These are phyloP conservation scores for Suillus subluteus DNA, from an alignment of 768 basidiomycete genomes.

Conservation along the genomic window DNA sequence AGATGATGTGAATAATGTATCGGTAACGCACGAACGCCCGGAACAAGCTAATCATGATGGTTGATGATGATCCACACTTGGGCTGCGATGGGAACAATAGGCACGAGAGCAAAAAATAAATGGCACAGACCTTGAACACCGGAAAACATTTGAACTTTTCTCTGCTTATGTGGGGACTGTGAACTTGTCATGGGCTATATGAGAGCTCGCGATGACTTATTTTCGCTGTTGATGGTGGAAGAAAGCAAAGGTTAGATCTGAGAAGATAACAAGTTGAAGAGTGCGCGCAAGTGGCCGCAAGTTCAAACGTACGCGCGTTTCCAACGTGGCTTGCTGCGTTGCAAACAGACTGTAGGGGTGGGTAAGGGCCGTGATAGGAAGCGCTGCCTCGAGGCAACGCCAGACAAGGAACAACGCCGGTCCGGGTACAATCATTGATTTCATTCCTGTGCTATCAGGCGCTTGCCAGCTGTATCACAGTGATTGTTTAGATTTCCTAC, in stretches of 20 bases:
- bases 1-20: conserved; percentile 32
- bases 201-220: conserved; percentile 22
- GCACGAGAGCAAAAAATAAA: conserved; percentile 25
- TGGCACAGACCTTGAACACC: conserved; percentile 49
- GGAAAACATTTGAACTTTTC: conserved; percentile 54
- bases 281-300: background rate
- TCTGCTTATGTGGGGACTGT: conserved; percentile 58
- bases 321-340: conserved; percentile 61
- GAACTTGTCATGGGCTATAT: conserved; percentile 54
- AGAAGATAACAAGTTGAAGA: conserved; percentile 30
- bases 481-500: conserved; percentile 13
- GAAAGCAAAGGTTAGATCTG: conserved; percentile 37
- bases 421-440: conserved; percentile 13
- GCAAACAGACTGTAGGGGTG: conserved; percentile 55
- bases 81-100: conserved; percentile 18
- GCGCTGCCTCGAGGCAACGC: conserved; percentile 42
- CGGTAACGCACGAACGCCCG: conserved; percentile 12
- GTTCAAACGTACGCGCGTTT: conserved; percentile 53
- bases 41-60: conserved; percentile 22
- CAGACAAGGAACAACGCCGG: conserved; percentile 15
- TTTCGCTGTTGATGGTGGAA: conserved; percentile 27
- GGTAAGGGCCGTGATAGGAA: conserved; percentile 58
- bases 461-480: background rate
- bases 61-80: conserved; percentile 10
- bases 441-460: background rate